Evolutionary conservation across 2,329 filamentous ascomycete species (phyloP).

Genomic region (Cladosporium phlei): DNA sequence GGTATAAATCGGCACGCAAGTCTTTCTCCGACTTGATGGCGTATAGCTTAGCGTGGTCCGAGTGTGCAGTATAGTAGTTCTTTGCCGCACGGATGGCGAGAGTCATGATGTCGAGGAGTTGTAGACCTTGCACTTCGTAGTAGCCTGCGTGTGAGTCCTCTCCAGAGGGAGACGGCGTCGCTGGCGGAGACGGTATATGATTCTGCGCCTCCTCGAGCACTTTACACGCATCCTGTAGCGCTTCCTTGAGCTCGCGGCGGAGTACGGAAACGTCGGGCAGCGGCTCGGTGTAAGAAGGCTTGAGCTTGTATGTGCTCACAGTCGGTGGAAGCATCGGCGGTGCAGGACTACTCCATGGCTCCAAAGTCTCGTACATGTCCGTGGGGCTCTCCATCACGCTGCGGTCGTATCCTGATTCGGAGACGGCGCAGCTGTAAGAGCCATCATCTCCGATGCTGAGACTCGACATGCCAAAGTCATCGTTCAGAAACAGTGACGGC

Average conservation of each 20-base stretch:
- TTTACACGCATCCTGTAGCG: slow-evolving; percentile 64
- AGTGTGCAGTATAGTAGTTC: slow-evolving; percentile 92
- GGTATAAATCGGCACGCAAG: slow-evolving; percentile 76
- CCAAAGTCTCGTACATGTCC: slow-evolving; percentile 42
- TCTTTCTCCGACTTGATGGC: slow-evolving; percentile 82
- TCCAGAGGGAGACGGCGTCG: slow-evolving; percentile 15
- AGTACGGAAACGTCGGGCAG: slow-evolving; percentile 79
- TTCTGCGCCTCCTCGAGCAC: slow-evolving; percentile 57
- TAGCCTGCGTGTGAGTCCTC: slow-evolving; percentile 56
- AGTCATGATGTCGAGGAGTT: slow-evolving; percentile 87
- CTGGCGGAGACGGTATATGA: slow-evolving; percentile 17
- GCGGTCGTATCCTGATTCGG: slow-evolving; percentile 31
- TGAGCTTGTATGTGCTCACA: slow-evolving; percentile 88
- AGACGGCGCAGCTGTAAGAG: slow-evolving; percentile 25
- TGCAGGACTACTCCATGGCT: slow-evolving; percentile 39
- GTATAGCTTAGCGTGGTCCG: slow-evolving; percentile 78
- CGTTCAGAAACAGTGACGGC: slow-evolving; percentile 18
- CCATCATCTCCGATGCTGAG: slow-evolving; percentile 26
- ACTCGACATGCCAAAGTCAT: slow-evolving; percentile 23
- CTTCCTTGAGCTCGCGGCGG: slow-evolving; percentile 62
- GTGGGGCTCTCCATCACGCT: slow-evolving; percentile 50
- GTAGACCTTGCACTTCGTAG: slow-evolving; percentile 85
- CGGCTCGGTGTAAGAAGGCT: slow-evolving; percentile 73
- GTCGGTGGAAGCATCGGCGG: slow-evolving; percentile 89
- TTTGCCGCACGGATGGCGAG: slow-evolving; percentile 93